Evolutionary conservation across 1,284 basidiomycete species (phyloP), one percentile per base, ranked within the genome.

Genomic region (Leccinum solheimii): DNA sequence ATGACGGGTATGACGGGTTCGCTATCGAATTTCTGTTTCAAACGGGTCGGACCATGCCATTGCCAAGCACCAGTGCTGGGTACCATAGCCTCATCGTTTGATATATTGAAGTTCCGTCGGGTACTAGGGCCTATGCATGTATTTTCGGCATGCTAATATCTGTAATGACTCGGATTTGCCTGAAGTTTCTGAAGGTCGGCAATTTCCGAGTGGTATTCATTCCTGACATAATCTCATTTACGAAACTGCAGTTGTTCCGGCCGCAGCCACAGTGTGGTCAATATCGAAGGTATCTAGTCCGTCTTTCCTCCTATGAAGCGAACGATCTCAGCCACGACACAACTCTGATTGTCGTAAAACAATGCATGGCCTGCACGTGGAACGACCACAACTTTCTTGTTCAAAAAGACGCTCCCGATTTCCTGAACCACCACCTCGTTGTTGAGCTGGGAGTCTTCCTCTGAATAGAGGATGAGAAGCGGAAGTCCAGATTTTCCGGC

Each of bases 241-340:
- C 36, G 14, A 16, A 38, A 38, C 36, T 38, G 14, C 10, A 45
- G n/a, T 10, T 36, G 6, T 14, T 32, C 32, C 32, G 32, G 32
- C 32, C 13, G 34, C 34, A 7, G 26, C 26, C 26, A 23, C 23
- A 23, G 23, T 36, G 34, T 14, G 0, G 2, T 36, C 34, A 14
- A 11, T 38, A 11, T 50, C 21, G 26, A 10, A 26, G 19, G 23
- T 51, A 19, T 30, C 27, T 52, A 52, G 16, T 8, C 30, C 13
- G 19, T 21, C n/a, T 60, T 54, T 32, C 45, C 59, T 21, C 59
- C 36, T 14, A 61, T 21, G 23, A 61, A 61, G 9, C 52, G 30
- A 26, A 61, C 40, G 32, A 61, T 61, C 59, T 61, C 60, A 8
- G 48, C 10, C 48, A 61, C 60, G 7, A 61, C 60, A 38, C 19